Conservation (phyloP, 73 alveolate species). For the Symbiodinium pilosum region DNA sequence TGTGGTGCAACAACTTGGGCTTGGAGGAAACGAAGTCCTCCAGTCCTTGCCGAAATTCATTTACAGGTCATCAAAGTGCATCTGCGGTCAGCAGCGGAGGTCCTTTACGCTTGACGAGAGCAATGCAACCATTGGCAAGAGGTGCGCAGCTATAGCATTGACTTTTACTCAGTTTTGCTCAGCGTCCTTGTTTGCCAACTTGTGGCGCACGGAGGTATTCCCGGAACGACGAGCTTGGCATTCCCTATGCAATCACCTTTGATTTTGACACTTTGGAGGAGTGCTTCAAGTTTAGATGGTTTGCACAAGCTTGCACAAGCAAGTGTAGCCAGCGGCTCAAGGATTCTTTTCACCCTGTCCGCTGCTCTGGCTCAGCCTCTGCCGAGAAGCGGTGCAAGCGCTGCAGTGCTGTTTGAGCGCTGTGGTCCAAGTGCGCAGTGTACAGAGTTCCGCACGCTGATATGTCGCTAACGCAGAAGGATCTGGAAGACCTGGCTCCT, state of each 20-base stretch:
- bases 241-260: constrained; percentile 96
- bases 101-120: constrained; percentile 74
- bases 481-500: constrained; percentile 61
- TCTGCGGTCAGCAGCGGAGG: neutral
- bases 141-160: too few relatives aligned
- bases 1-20: too few relatives aligned
- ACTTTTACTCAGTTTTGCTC: neutral
- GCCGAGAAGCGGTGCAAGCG: neutral
- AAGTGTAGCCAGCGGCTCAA: too few relatives aligned
- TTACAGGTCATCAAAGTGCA: too few relatives aligned
- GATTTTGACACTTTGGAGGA: constrained; percentile 96
- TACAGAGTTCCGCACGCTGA: neutral
- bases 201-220: constrained; percentile 30
- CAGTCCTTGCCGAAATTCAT: too few relatives aligned
- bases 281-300: neutral
- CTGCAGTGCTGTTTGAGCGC: neutral
- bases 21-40: too few relatives aligned
- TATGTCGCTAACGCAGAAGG: constrained; percentile 42
- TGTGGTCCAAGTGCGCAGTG: constrained; percentile 1
- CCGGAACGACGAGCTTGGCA: constrained; percentile 96
- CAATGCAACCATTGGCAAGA: constrained; percentile 81
- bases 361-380: neutral
- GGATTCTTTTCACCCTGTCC: too few relatives aligned
- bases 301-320: too few relatives aligned
- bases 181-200: neutral